Percentiles rank a stretch among this genome's conserved stretches.
Conservation (phyloP, 2,329 filamentous ascomycete species). For the Cladosporium sphaerospermum region DNA sequence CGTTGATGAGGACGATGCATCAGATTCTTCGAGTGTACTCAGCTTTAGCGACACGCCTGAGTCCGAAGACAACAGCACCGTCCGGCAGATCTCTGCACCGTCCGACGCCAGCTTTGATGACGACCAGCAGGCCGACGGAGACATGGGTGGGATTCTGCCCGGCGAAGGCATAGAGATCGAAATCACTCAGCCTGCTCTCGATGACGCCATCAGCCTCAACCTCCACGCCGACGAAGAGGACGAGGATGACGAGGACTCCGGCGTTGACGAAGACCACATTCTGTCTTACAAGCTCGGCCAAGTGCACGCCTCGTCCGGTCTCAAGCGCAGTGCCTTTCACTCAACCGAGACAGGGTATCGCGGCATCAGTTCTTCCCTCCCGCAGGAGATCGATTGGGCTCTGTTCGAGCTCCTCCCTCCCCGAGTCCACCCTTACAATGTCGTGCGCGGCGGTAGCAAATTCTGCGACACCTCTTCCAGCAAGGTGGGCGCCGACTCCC, state of each 20-base stretch:
- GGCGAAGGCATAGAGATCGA: conserved; percentile 71
- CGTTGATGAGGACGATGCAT: conserved; percentile 35
- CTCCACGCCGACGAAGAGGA: conserved; percentile 77
- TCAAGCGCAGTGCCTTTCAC: conserved; percentile 51
- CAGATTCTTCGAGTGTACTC: conserved; percentile 22
- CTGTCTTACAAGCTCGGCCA: conserved; percentile 74
- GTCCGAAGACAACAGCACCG: conserved; percentile 46
- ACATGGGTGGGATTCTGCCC: conserved; percentile 70
- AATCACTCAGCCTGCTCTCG: conserved; percentile 85
- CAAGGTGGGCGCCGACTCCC: conserved; percentile 33
- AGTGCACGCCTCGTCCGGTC: conserved; percentile 83
- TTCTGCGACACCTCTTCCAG: conserved; percentile 25
- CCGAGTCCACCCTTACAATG: conserved; percentile 65
- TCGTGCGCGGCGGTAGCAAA: conserved; percentile 52
- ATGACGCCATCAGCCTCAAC: conserved; percentile 60
- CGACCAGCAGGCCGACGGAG: conserved; percentile 47
- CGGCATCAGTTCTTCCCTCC: conserved; percentile 57
- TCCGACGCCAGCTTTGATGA: conserved; percentile 39
- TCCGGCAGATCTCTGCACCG: conserved; percentile 18
- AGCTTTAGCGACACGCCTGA: conserved; percentile 45
- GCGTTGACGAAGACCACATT: conserved; percentile 75
- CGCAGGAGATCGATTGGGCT: conserved; percentile 92
- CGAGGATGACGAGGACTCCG: conserved; percentile 64
- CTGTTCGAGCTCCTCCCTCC: conserved; percentile 72
- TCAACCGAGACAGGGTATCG: conserved; percentile 27